phyloP scores from a whole-genome alignment of 768 basidiomycete genomes.

The Tephrocybe rancida region DNA sequence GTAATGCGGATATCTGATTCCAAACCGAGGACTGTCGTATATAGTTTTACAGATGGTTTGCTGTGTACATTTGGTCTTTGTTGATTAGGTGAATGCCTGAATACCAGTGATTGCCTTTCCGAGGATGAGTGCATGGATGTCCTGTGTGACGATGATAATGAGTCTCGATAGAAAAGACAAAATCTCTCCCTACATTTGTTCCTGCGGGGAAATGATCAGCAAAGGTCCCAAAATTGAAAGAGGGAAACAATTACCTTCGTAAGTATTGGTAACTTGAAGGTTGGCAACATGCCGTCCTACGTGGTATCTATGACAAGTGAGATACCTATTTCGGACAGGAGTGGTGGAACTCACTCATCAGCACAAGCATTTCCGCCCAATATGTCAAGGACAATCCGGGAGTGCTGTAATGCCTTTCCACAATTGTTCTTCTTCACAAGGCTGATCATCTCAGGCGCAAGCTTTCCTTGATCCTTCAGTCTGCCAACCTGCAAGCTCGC shows the following conservation, averaged over 20 bases:
- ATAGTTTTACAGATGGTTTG: neutral
- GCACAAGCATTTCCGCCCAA: conserved; percentile 92
- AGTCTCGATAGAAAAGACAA: conserved; percentile 10
- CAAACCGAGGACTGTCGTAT: no score
- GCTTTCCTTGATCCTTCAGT: conserved; percentile 75
- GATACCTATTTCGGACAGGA: neutral
- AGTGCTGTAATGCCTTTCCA: conserved; percentile 86
- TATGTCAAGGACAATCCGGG: conserved; percentile 82
- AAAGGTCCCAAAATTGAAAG: neutral
- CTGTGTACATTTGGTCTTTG: neutral
- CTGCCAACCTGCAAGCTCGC: conserved; percentile 83
- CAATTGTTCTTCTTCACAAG: conserved; percentile 96
- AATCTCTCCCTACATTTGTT: conserved; percentile 51
- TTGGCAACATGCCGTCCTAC: conserved; percentile 95
- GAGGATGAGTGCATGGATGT: conserved; percentile 89
- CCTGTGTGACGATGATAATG: conserved; percentile 43
- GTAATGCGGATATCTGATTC: conserved; percentile 70
- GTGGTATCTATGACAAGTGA: conserved; percentile 63
- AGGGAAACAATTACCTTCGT: conserved; percentile 62
- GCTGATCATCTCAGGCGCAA: conserved; percentile 92
- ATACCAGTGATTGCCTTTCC: conserved; percentile 93
- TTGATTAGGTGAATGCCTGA: conserved; percentile 75
- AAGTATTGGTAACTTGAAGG: conserved; percentile 94
- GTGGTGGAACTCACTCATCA: conserved; percentile 70
- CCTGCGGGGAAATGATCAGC: conserved; percentile 34